A percentile compares a stretch with the other conserved stretches of the same genome.
Conservation (phyloP, 768 basidiomycete species). For the Xanthoconium stramineum region DNA sequence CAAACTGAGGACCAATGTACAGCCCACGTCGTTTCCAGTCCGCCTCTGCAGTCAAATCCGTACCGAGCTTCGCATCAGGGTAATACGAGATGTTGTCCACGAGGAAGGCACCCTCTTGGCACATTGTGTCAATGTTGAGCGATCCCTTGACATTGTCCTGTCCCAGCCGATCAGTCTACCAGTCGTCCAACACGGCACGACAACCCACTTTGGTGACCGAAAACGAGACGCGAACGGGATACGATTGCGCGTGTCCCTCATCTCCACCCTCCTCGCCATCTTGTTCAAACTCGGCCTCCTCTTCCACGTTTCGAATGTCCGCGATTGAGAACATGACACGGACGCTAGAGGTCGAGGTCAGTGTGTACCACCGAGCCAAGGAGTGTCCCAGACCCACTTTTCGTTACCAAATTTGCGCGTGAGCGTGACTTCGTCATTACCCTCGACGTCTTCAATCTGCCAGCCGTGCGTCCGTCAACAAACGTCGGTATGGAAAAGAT, state of each 20-base stretch:
- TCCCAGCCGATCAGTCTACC: neutral
- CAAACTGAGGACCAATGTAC: constrained; percentile 94
- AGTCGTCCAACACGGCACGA: neutral
- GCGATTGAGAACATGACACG: constrained; percentile 91
- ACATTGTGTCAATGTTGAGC: constrained; percentile 73
- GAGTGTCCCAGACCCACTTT: constrained; percentile 50
- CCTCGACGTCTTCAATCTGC: constrained; percentile 66
- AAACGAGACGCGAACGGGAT: constrained; percentile 76
- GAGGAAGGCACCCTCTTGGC: constrained; percentile 77
- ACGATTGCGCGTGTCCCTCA: constrained; percentile 37
- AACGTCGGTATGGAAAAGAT: too few relatives aligned
- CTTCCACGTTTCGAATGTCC: constrained; percentile 61
- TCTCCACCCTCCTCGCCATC: constrained; percentile 36
- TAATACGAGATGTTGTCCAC: constrained; percentile 91
- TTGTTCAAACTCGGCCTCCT: constrained; percentile 38
- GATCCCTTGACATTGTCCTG: constrained; percentile 59
- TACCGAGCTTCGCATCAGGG: constrained; percentile 64
- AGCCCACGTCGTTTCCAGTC: constrained; percentile 91
- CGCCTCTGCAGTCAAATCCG: constrained; percentile 78
- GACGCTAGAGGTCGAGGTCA: constrained; percentile 34
- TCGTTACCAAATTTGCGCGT: constrained; percentile 89
- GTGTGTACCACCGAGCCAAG: too few relatives aligned
- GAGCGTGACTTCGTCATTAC: constrained; percentile 79
- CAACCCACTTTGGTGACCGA: constrained; percentile 75
- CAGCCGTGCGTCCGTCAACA: neutral